These are phyloP conservation scores for Austroboletus eburneus DNA, from an alignment of 768 basidiomycete species.

Conservation along the genomic window DNA sequence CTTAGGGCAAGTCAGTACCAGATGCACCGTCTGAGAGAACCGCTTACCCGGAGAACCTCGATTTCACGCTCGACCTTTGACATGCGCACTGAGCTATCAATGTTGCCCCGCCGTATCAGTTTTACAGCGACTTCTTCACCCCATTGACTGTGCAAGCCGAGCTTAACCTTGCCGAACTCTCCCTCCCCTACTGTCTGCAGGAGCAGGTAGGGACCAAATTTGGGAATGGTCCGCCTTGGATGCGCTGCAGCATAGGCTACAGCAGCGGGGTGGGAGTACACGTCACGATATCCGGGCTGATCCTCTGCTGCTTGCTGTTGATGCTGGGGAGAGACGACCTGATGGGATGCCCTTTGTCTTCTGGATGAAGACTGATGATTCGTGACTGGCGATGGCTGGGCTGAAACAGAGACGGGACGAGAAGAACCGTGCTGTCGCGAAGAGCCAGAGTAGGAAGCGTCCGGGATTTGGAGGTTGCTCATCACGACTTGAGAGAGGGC, in stretches of 20 bases:
- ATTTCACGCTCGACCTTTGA: conserved; percentile 98
- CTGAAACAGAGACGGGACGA: conserved; percentile 59
- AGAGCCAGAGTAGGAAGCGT: conserved; percentile 39
- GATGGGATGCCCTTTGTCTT: conserved; percentile 71
- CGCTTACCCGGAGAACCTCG: conserved; percentile 84
- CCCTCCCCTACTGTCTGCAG: conserved; percentile 97
- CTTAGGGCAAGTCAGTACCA: conserved; percentile 40
- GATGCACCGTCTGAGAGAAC: conserved; percentile 2
- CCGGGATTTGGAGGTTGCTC: conserved; percentile 43
- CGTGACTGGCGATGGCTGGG: conserved; percentile 46
- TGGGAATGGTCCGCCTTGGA: conserved; percentile 81
- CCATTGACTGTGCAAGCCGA: conserved; percentile 91
- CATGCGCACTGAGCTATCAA: conserved; percentile 82
- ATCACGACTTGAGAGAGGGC: conserved; percentile 12
- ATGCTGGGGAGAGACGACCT: conserved; percentile 54
- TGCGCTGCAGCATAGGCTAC: conserved; percentile 80
- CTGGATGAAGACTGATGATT: conserved; percentile 40
- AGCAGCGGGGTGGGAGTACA: conserved; percentile 82
- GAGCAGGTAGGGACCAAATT: conserved; percentile 93
- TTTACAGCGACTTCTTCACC: conserved; percentile 99
- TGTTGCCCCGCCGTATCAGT: conserved; percentile 87
- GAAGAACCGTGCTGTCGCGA: conserved; percentile 40
- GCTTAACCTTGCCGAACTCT: conserved; percentile 98
- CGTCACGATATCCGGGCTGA: conserved; percentile 56
- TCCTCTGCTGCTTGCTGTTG: conserved; percentile 38